Evolutionary conservation across 768 basidiomycete genomes (phyloP).

Genomic region (Harrya chromipes): DNA sequence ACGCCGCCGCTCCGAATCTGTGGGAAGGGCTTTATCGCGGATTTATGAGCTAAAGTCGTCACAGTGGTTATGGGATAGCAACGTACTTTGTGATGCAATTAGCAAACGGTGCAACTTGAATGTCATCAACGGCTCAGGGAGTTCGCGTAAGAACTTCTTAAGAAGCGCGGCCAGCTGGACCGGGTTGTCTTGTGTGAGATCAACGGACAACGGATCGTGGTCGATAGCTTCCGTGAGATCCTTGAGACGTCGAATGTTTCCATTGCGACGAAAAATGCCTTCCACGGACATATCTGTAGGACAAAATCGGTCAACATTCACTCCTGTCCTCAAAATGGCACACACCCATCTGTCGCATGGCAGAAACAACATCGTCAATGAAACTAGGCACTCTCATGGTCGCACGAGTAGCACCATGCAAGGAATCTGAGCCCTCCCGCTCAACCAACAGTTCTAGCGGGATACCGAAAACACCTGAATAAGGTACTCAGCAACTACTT

Average conservation of each 20-base stretch:
- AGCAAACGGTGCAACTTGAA: constrained; percentile 89
- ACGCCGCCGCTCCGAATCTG: constrained; percentile 74
- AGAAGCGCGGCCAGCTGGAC: constrained; percentile 95
- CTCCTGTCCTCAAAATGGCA: constrained; percentile 1
- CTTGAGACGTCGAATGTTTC: constrained; percentile 91
- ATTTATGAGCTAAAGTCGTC: constrained; percentile 9
- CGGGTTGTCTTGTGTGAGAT: constrained; percentile 90
- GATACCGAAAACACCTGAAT: constrained; percentile 85
- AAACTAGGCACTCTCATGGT: constrained; percentile 92
- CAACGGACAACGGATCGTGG: constrained; percentile 88
- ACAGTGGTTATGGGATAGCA: neutral
- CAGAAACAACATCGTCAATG: constrained; percentile 96
- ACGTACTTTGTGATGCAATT: constrained; percentile 84
- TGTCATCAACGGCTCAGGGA: constrained; percentile 95
- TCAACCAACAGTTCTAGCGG: constrained; percentile 93
- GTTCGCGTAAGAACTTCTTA: constrained; percentile 94
- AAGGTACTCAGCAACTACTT: constrained; percentile 8
- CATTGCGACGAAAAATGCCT: constrained; percentile 98
- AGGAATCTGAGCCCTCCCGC: constrained; percentile 91
- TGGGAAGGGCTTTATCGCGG: constrained; percentile 54
- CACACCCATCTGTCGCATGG: constrained; percentile 99
- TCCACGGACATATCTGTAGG: constrained; percentile 93
- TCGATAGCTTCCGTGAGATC: constrained; percentile 92
- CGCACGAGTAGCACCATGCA: constrained; percentile 83
- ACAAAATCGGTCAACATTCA: constrained; percentile 1